Conservation (phyloP, 768 basidiomycete genomes). For the Podaxis pistillaris region DNA sequence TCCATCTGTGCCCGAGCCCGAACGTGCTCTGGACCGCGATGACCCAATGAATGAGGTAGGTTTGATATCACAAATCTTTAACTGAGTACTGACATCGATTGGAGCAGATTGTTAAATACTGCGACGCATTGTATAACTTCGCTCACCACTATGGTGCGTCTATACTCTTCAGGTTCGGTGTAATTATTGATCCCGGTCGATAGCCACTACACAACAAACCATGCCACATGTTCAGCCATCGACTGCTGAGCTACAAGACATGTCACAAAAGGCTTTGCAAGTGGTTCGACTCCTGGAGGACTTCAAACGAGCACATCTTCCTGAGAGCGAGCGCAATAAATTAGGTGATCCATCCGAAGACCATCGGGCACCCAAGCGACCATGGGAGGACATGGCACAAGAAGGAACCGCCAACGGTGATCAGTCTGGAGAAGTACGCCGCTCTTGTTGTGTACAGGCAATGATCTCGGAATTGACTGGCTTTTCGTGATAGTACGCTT, state of each 20-base stretch:
- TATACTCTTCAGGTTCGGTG: conserved; percentile 6
- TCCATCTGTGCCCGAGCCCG: conserved; percentile 29
- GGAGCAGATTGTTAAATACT: conserved; percentile 60
- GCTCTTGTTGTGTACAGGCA: not conserved
- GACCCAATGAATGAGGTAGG: conserved; percentile 45
- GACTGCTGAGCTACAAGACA: conserved; percentile 60
- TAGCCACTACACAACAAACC: conserved; percentile 45
- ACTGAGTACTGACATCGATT: conserved; percentile 13
- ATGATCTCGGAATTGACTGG: not conserved
- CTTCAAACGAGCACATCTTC: conserved; percentile 42
- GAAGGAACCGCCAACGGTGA: conserved; percentile 30
- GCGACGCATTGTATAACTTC: conserved; percentile 58
- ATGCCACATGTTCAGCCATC: conserved; percentile 51
- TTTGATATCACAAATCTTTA: conserved; percentile 10
- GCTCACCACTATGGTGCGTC: conserved; percentile 64
- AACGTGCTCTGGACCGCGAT: conserved; percentile 33
- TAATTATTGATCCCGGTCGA: conserved; percentile 7
- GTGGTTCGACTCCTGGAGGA: conserved; percentile 72
- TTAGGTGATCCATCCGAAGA: conserved; percentile 40
- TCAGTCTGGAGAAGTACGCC: conserved; percentile 4
- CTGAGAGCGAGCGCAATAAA: conserved; percentile 35
- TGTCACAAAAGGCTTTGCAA: conserved; percentile 62
- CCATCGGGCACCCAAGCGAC: conserved; percentile 67
- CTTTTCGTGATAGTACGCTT: conserved; percentile 24
- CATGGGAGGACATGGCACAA: conserved; percentile 73